Base-by-base conservation (phyloP, 805 yeast genomes). In the Wickerhamia fluorescens region DNA sequence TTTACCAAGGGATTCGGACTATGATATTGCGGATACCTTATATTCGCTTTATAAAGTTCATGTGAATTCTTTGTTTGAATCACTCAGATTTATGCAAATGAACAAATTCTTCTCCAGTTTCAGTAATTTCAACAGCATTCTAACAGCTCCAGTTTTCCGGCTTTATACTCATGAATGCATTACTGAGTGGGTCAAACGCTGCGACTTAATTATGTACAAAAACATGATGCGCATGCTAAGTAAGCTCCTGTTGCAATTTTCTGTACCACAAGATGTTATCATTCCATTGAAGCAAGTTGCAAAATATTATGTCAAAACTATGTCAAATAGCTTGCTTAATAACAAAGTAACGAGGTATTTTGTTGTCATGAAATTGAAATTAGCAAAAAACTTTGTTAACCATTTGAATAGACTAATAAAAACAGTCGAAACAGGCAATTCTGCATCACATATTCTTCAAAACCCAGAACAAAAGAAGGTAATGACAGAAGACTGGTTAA, bases 21-120 rank as follows among this genome's bases (percentile, higher is more conserved):
- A 47, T 13, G 85, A 78, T 41, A 67, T 74, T 20, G 75, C 77
- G 3, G 75, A 71, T 12, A 75, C 84, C 0, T 57, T 85, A 27
- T 68, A 66, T 33, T 73, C 77, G 3, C 50, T 78, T 12, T 83
- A 83, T 55, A 69, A 66, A 34, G 66, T 75, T 6, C 78, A 80
- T 47, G 78, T 86, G 44, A 69, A 71, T 21, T 53, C 76, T 5
- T 53, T 82, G 18, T 75, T 81, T 35, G 85, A 81, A 37, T 66
- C 74, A 27, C 55, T 85, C 33, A 62, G 88, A 37, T 77, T 63
- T 45, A 69, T 84, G 75, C 82, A 78, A 33, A 51, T 79, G 34
- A 74, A 72, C 35, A 72, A 72, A 42, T 53, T 86, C 19, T 67
- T 76, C 29, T 56, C 68, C n/a, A 53, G 70, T 16, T 51, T 82